Evolutionary conservation across 202 grass and related monocot species (phyloP).

Genomic region (Zizania palustris): DNA sequence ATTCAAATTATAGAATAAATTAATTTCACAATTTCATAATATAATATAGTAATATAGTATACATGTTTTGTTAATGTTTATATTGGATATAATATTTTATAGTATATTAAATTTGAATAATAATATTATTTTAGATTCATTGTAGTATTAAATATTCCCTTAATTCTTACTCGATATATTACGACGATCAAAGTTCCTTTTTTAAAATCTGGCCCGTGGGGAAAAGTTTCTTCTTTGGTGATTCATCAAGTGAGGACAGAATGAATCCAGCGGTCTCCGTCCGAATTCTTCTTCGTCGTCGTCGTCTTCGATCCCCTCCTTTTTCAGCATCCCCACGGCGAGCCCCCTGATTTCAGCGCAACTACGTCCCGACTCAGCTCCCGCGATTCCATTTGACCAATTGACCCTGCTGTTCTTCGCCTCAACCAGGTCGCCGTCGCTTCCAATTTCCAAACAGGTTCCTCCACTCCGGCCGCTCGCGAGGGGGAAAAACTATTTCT

Average conservation of each 20-base stretch:
- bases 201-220: neutral
- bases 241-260: slow-evolving; percentile 12
- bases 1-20: too few relatives aligned
- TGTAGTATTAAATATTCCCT: too few relatives aligned
- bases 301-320: slow-evolving; percentile 43
- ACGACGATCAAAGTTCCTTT: too few relatives aligned
- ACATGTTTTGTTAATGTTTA: too few relatives aligned
- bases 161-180: too few relatives aligned
- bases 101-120: too few relatives aligned
- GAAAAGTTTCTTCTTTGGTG: neutral
- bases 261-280: slow-evolving; percentile 38
- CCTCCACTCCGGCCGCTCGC: slow-evolving; percentile 18
- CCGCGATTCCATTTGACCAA: slow-evolving; percentile 41
- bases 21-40: too few relatives aligned
- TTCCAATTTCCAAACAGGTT: slow-evolving; percentile 11
- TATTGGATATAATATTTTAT: too few relatives aligned
- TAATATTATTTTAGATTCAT: too few relatives aligned
- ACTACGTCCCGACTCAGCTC: slow-evolving; percentile 21
- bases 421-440: slow-evolving; percentile 28
- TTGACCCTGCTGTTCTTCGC: slow-evolving; percentile 25
- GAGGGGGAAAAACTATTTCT: neutral
- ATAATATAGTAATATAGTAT: too few relatives aligned
- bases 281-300: slow-evolving; percentile 33
- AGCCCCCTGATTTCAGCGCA: slow-evolving; percentile 41
- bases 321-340: slow-evolving; percentile 1